These are phyloP conservation scores for Passiflora organensis DNA, from an alignment of 345 rosid species.

Conservation along the genomic window DNA sequence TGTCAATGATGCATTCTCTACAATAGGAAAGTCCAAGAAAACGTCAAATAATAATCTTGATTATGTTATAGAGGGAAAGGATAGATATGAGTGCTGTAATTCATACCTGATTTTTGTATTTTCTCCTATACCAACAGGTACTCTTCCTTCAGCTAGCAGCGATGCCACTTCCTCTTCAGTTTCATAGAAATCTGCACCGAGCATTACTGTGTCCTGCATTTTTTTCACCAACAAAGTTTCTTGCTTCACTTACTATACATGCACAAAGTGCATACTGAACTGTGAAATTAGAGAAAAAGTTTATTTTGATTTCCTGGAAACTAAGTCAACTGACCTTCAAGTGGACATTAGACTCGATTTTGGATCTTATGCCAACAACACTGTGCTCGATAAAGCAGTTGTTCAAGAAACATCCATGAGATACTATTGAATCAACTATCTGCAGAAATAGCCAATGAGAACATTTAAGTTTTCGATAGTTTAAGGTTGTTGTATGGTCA, in stretches of 20 bases:
- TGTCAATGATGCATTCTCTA: slow-evolving; percentile 94
- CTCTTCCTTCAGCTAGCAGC: slow-evolving; percentile 61
- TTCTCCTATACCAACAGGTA: slow-evolving; percentile 80
- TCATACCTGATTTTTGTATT: slow-evolving; percentile 66
- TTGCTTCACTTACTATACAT: neutral
- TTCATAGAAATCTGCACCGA: slow-evolving; percentile 88
- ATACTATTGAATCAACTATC: slow-evolving; percentile 79
- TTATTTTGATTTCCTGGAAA: too few relatives aligned
- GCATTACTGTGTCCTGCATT: slow-evolving; percentile 82
- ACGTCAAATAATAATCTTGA: neutral
- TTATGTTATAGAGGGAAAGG: neutral
- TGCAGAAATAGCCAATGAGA: slow-evolving; percentile 18
- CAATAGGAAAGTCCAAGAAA: slow-evolving; percentile 10
- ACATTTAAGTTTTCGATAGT: neutral
- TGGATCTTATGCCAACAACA: slow-evolving; percentile 85
- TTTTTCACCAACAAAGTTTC: neutral
- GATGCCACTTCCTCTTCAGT: slow-evolving; percentile 66
- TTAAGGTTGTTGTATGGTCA: too few relatives aligned
- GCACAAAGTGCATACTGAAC: neutral
- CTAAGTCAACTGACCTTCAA: slow-evolving; percentile 47
- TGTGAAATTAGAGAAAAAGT: too few relatives aligned
- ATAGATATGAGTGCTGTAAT: neutral
- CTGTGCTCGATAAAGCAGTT: slow-evolving; percentile 76
- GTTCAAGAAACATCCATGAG: slow-evolving; percentile 84
- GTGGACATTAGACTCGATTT: slow-evolving; percentile 66